Conservation (phyloP, 495 filamentous ascomycete species). For the Podospora pseudoanserina region DNA sequence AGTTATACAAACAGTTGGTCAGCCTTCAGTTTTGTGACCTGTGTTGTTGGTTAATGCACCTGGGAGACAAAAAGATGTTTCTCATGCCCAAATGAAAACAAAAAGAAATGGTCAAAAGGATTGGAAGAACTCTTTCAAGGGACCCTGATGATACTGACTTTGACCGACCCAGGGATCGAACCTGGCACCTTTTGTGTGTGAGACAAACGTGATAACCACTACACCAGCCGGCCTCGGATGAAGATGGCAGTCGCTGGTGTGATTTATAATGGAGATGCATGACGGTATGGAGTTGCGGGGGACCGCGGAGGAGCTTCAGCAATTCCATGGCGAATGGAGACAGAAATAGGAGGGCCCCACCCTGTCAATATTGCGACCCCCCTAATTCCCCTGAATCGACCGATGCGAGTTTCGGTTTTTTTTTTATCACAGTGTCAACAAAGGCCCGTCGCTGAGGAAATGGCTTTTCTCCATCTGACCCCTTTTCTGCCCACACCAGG, state of each 20-base stretch:
- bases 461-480: background rate
- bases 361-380: background rate
- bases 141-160: background rate
- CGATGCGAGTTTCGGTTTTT: background rate
- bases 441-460: background rate
- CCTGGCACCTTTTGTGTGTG: constrained; percentile 27
- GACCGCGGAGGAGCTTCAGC: background rate
- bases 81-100: background rate
- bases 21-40: background rate
- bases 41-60: background rate
- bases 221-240: constrained; percentile 22
- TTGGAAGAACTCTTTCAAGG: background rate
- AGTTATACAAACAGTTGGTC: constrained; percentile 3
- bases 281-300: background rate
- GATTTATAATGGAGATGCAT: background rate
- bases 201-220: constrained; percentile 30
- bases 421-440: background rate
- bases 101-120: background rate
- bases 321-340: background rate
- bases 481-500: background rate
- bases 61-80: background rate
- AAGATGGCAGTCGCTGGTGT: background rate
- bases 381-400: background rate
- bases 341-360: background rate
- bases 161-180: constrained; percentile 28